A percentile compares a stretch with the other conserved stretches of the same genome.
phyloP scores from a whole-genome alignment of 225 moss, liverwort and hornwort genomes.

The Sphagnum contortum region DNA sequence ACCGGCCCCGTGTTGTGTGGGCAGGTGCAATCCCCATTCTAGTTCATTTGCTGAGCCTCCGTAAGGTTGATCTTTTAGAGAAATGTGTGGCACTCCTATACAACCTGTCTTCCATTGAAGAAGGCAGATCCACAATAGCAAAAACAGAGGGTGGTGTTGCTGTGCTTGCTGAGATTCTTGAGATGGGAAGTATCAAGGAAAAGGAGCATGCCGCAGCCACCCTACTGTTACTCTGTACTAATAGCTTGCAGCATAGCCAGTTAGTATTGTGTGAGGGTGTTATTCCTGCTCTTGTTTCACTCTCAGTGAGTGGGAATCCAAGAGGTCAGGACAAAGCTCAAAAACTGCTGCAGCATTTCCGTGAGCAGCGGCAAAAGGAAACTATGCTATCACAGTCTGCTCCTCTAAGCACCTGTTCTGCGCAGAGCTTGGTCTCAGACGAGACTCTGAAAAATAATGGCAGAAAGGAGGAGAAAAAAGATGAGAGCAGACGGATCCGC shows the following conservation, averaged over 20 bases:
- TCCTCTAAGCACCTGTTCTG: constrained; percentile 19
- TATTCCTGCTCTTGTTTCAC: constrained; percentile 68
- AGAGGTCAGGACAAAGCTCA: constrained; percentile 74
- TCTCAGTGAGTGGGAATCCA: constrained; percentile 58
- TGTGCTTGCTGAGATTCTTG: constrained; percentile 70
- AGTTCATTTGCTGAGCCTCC: constrained; percentile 63
- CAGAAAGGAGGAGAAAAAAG: too few species aligned
- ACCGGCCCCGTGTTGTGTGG: constrained; percentile 71
- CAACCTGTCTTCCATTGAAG: constrained; percentile 67
- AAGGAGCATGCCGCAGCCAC: constrained; percentile 84
- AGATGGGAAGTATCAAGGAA: constrained; percentile 59
- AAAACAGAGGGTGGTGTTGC: constrained; percentile 64
- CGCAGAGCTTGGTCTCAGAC: constrained; percentile 12
- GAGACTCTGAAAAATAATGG: constrained; percentile 4
- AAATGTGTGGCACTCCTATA: constrained; percentile 71
- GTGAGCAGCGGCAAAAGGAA: constrained; percentile 69
- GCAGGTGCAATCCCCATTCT: constrained; percentile 73
- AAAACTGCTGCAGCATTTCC: constrained; percentile 66
- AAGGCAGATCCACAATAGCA: constrained; percentile 58
- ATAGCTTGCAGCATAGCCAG: constrained; percentile 56
- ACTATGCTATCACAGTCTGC: constrained; percentile 40
- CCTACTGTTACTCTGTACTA: constrained; percentile 61
- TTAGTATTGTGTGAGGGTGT: constrained; percentile 74
- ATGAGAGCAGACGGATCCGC: too few species aligned
- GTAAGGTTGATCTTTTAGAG: constrained; percentile 66